Percentiles rank a stretch among this genome's conserved stretches.
Evolutionary conservation across 2,329 filamentous ascomycete species (phyloP).

Genomic region (Neopestalotiopsis rosae): DNA sequence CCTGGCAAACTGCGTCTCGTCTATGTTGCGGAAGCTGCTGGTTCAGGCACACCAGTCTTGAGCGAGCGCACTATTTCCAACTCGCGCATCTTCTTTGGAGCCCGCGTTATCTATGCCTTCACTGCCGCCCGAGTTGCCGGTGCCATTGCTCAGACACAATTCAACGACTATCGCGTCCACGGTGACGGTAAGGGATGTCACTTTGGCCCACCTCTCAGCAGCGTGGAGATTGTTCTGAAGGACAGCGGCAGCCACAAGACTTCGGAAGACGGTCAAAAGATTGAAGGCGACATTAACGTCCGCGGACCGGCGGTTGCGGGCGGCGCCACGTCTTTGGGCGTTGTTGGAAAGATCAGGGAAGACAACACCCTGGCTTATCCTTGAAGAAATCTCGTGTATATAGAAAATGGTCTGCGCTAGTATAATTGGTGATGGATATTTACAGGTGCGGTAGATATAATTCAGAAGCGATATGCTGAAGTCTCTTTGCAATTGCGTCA

Average conservation of each 20-base stretch:
- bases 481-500: not conserved
- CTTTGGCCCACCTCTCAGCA: slow-evolving; percentile 83
- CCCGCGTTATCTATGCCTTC: slow-evolving; percentile 84
- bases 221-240: slow-evolving; percentile 77
- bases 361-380: slow-evolving; percentile 75
- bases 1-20: slow-evolving; percentile 81
- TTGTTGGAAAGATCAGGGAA: slow-evolving; percentile 68
- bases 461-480: not conserved
- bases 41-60: slow-evolving; percentile 66
- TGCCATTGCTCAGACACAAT: slow-evolving; percentile 82
- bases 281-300: slow-evolving; percentile 70
- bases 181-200: slow-evolving; percentile 57
- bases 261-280: slow-evolving; percentile 61
- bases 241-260: slow-evolving; percentile 67
- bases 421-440: not conserved
- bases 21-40: slow-evolving; percentile 77
- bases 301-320: slow-evolving; percentile 76
- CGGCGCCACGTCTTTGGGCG: slow-evolving; percentile 64
- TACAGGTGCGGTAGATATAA: not conserved
- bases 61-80: slow-evolving; percentile 77
- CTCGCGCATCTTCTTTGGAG: slow-evolving; percentile 79
- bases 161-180: slow-evolving; percentile 81
- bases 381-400: slow-evolving; percentile 26
- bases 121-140: slow-evolving; percentile 85
- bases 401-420: not conserved